phyloP scores from a whole-genome alignment of 768 basidiomycete genomes.

The Mycena metata region DNA sequence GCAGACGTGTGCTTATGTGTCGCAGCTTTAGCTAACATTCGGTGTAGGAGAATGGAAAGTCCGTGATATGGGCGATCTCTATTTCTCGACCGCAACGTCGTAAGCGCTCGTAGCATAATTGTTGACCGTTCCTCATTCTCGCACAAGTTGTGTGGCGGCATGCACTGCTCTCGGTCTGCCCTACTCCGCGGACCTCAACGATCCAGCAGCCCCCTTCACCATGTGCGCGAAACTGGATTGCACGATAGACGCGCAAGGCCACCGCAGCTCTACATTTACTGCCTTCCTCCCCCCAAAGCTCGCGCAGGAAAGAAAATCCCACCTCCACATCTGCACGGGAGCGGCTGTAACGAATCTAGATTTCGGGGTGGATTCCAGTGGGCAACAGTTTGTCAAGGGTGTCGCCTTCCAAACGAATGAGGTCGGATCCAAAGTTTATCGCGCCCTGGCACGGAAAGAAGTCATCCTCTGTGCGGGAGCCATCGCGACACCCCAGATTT shows the following conservation, averaged over 20 bases:
- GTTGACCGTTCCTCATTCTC: too few species aligned
- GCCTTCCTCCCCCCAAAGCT: constrained; percentile 47
- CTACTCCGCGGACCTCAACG: constrained; percentile 36
- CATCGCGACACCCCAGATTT: background rate
- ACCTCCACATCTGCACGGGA: too few species aligned
- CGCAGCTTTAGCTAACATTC: too few species aligned
- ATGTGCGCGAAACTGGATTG: constrained; percentile 40
- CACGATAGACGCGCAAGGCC: constrained; percentile 37
- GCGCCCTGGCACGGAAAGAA: background rate
- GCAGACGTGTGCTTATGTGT: too few species aligned
- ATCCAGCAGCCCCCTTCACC: constrained; percentile 37
- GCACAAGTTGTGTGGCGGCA: constrained; percentile 26
- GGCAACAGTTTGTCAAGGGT: too few species aligned
- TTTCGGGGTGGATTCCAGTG: too few species aligned
- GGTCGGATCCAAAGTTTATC: background rate
- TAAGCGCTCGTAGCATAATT: background rate
- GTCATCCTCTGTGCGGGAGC: background rate
- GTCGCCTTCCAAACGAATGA: too few species aligned
- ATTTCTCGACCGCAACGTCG: constrained; percentile 25
- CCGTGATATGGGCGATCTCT: constrained; percentile 17
- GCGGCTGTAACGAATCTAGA: too few species aligned
- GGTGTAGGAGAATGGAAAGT: constrained; percentile 30
- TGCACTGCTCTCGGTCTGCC: constrained; percentile 41
- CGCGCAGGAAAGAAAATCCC: too few species aligned
- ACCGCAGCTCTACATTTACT: constrained; percentile 41